Percentiles rank a stretch among this genome's conserved stretches.
Evolutionary conservation across 192 early-diverging fungal genomes (phyloP).

Genomic region (Gamsiella multidivaricata): DNA sequence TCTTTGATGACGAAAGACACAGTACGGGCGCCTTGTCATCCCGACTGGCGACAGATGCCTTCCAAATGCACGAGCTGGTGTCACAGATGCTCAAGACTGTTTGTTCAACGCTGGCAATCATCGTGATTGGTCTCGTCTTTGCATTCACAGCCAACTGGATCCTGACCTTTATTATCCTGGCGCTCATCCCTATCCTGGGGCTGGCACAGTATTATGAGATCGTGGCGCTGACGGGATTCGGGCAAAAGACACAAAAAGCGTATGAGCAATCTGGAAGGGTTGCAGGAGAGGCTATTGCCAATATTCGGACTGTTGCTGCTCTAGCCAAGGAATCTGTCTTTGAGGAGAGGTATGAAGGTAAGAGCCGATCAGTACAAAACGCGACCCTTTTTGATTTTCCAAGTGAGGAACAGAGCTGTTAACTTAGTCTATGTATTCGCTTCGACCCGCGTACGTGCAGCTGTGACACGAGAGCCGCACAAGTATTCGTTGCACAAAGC

Average conservation of each 20-base stretch:
- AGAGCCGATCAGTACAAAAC: neutral
- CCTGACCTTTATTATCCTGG: slow-evolving; percentile 70
- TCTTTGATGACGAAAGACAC: slow-evolving; percentile 78
- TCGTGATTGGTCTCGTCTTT: slow-evolving; percentile 40
- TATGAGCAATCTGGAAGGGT: slow-evolving; percentile 75
- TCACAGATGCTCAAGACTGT: slow-evolving; percentile 35
- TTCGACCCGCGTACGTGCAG: slow-evolving; percentile 39
- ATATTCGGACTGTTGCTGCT: slow-evolving; percentile 80
- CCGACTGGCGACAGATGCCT: slow-evolving; percentile 77
- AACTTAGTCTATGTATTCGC: neutral
- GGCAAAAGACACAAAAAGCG: slow-evolving; percentile 65
- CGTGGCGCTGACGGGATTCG: slow-evolving; percentile 60
- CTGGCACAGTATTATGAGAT: slow-evolving; percentile 72
- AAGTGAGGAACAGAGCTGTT: neutral
- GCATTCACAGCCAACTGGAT: slow-evolving; percentile 69
- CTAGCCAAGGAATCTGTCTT: slow-evolving; percentile 57
- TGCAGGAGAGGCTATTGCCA: slow-evolving; percentile 80
- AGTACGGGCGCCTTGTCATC: slow-evolving; percentile 77
- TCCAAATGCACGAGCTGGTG: slow-evolving; percentile 48
- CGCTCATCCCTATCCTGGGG: slow-evolving; percentile 73
- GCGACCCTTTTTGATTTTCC: neutral
- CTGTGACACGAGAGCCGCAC: slow-evolving; percentile 59
- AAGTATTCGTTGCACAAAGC: slow-evolving; percentile 50
- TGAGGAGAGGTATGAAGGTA: slow-evolving; percentile 39
- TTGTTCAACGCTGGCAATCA: slow-evolving; percentile 11